These are phyloP conservation scores for Kurtzmaniella fragi DNA, from an alignment of 805 yeast genomes.

Conservation along the genomic window DNA sequence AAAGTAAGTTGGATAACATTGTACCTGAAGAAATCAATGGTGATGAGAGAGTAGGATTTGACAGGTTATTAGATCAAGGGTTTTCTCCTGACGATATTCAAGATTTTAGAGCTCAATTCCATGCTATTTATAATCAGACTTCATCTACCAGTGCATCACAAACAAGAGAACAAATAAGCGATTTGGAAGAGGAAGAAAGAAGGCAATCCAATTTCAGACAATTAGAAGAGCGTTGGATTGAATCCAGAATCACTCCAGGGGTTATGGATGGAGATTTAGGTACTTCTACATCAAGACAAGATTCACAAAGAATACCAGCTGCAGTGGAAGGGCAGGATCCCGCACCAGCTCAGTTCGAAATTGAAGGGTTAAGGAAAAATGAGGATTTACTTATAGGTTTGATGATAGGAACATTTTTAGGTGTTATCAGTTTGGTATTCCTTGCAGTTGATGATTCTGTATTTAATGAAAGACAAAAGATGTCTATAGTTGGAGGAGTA, in stretches of 20 bases:
- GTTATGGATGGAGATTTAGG: slow-evolving; percentile 4
- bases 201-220: slow-evolving; percentile 43
- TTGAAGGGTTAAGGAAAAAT: slow-evolving; percentile 37
- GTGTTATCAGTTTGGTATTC: slow-evolving; percentile 59
- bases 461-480: slow-evolving; percentile 57
- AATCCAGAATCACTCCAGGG: slow-evolving; percentile 48
- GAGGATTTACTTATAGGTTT: slow-evolving; percentile 69
- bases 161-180: slow-evolving; percentile 21
- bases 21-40: slow-evolving; percentile 46
- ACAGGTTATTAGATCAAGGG: slow-evolving; percentile 77
- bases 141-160: slow-evolving; percentile 8
- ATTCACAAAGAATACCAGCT: background rate
- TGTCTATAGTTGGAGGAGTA: slow-evolving; percentile 71
- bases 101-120: slow-evolving; percentile 70
- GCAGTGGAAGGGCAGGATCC: slow-evolving; percentile 3
- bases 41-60: slow-evolving; percentile 81
- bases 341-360: slow-evolving; percentile 19
- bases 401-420: slow-evolving; percentile 68
- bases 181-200: slow-evolving; percentile 40
- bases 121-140: slow-evolving; percentile 54
- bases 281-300: slow-evolving; percentile 3
- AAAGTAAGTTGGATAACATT: slow-evolving; percentile 50
- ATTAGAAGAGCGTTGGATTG: slow-evolving; percentile 86
- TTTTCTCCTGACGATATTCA: slow-evolving; percentile 73
- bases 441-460: slow-evolving; percentile 55